Conservation (phyloP, 2,329 filamentous ascomycete genomes). For the Fusarium pseudoanthophilum region DNA sequence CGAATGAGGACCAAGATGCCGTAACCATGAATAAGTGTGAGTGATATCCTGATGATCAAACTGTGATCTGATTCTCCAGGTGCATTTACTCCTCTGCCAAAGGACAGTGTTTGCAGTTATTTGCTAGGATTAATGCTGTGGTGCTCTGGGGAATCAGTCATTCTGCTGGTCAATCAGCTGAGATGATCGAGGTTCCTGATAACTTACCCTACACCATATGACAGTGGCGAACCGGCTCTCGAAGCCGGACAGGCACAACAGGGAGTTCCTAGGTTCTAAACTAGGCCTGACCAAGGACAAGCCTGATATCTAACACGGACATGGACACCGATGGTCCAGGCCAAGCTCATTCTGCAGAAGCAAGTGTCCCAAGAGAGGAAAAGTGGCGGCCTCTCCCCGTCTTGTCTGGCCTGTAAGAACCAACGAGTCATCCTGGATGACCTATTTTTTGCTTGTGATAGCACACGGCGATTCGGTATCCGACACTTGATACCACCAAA, state of each 20-base stretch:
- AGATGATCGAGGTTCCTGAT: conserved; percentile 9
- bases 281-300: conserved; percentile 13
- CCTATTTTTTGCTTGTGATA: conserved; percentile 42
- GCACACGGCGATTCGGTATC: conserved; percentile 25
- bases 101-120: conserved; percentile 11
- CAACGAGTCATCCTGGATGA: conserved; percentile 12
- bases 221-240: background rate
- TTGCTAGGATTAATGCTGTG: background rate
- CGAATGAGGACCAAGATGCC: background rate
- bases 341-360: conserved; percentile 29
- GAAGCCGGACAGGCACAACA: background rate
- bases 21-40: background rate
- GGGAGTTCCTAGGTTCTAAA: background rate
- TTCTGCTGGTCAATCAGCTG: conserved; percentile 13
- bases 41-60: background rate
- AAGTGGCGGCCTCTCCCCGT: conserved; percentile 29
- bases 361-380: conserved; percentile 17
- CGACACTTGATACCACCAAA: conserved; percentile 41
- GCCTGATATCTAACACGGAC: conserved; percentile 16
- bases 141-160: conserved; percentile 7
- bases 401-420: conserved; percentile 8
- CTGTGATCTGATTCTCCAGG: background rate
- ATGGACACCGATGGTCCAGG: conserved; percentile 22
- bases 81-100: background rate
- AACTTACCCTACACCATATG: background rate